A percentile compares a stretch with the other conserved stretches of the same genome.
These are phyloP conservation scores for Eragrostis tef DNA, from an alignment of 202 grass and related monocot species.

Conservation along the genomic window DNA sequence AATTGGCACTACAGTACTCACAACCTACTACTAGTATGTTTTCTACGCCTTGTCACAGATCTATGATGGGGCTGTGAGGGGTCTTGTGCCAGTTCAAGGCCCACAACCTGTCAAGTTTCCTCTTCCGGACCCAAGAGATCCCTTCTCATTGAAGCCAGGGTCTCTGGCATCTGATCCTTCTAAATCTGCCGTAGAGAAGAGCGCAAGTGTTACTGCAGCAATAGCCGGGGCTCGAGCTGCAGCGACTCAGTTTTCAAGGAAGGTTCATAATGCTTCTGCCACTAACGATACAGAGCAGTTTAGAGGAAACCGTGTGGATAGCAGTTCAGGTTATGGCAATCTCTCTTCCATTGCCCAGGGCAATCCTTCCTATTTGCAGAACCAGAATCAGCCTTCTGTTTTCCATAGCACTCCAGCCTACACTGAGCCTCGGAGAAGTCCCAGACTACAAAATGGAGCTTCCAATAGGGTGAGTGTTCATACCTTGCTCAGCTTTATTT, in stretches of 20 bases:
- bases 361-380: neutral
- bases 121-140: conserved; percentile 67
- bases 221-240: conserved; percentile 78
- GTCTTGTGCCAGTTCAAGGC: conserved; percentile 63
- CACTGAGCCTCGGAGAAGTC: conserved; percentile 44
- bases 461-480: conserved; percentile 50
- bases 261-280: conserved; percentile 26
- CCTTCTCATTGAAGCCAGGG: conserved; percentile 69
- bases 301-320: neutral
- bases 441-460: conserved; percentile 47
- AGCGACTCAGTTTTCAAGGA: conserved; percentile 73
- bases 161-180: conserved; percentile 49
- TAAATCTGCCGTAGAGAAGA: conserved; percentile 44
- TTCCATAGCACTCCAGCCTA: neutral
- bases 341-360: neutral
- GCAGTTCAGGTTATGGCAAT: no score
- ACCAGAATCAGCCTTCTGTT: neutral
- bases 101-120: conserved; percentile 80
- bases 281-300: conserved; percentile 21
- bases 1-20: neutral
- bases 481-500: neutral
- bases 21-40: neutral
- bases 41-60: conserved; percentile 37
- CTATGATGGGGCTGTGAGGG: conserved; percentile 71
- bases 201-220: conserved; percentile 61